Evolutionary conservation across 2,329 filamentous ascomycete species (phyloP).

Genomic region (Ceratocystiopsis sp.): DNA sequence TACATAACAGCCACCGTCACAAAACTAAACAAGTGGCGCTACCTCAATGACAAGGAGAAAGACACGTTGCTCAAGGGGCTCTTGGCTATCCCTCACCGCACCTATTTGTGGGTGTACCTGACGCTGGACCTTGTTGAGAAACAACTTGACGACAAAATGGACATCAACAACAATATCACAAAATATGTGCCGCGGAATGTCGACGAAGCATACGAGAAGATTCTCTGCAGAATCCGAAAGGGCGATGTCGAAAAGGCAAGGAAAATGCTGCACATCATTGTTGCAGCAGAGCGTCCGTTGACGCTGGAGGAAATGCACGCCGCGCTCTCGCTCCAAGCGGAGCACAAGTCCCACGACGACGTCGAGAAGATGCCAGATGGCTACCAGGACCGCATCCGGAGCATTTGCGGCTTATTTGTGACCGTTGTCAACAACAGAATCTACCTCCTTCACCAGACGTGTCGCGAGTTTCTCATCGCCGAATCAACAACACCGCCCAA

Average conservation of each 20-base stretch:
- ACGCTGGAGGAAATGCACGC: conserved; percentile 16
- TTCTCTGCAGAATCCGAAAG: conserved; percentile 10
- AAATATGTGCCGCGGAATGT: conserved; percentile 11
- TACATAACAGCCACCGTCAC: conserved; percentile 3
- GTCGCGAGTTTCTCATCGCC: conserved; percentile 21
- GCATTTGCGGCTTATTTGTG: conserved; percentile 21
- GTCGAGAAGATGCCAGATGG: conserved; percentile 8
- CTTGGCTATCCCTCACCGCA: conserved; percentile 13
- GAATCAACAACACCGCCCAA: no score
- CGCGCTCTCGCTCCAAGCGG: conserved; percentile 11
- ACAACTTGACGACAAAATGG: conserved; percentile 14
- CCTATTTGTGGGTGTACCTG: conserved; percentile 22
- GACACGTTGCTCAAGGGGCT: conserved; percentile 9
- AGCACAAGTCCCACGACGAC: conserved; percentile 3
- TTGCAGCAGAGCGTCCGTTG: conserved; percentile 17
- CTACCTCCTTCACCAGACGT: conserved; percentile 23
- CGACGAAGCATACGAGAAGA: conserved; percentile 9
- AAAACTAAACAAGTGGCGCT: not conserved
- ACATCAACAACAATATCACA: conserved; percentile 3
- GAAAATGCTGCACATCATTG: conserved; percentile 19
- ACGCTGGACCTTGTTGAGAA: conserved; percentile 13
- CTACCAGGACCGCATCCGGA: conserved; percentile 10
- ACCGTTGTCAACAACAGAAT: conserved; percentile 15
- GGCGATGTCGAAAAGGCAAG: conserved; percentile 8
- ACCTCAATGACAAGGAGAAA: not conserved